Conservation (phyloP, 768 basidiomycete genomes). For the Tylopilus felleus region DNA sequence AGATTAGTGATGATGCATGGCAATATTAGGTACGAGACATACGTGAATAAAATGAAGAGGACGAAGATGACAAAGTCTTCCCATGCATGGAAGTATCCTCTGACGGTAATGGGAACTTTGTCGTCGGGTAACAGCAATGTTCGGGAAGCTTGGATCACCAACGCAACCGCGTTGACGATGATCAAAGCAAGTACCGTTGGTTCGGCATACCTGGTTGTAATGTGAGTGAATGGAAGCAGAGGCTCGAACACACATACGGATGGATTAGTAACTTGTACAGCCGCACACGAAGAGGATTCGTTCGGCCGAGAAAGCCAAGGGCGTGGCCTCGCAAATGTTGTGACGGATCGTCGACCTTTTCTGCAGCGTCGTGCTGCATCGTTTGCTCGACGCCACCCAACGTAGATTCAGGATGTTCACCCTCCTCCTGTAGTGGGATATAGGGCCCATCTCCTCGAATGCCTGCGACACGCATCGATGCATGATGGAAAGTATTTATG, state of each 20-base stretch:
- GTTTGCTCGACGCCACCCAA: slow-evolving; percentile 35
- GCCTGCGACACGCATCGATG: slow-evolving; percentile 78
- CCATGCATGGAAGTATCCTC: slow-evolving; percentile 85
- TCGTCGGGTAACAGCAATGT: slow-evolving; percentile 50
- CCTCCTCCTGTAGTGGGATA: slow-evolving; percentile 49
- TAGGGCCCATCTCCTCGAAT: slow-evolving; percentile 61
- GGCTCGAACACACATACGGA: slow-evolving; percentile 47
- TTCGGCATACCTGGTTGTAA: slow-evolving; percentile 70
- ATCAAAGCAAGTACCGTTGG: slow-evolving; percentile 80
- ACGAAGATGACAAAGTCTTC: slow-evolving; percentile 81
- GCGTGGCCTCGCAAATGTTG: slow-evolving; percentile 72
- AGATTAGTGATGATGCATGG: slow-evolving; percentile 1
- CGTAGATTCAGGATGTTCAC: slow-evolving; percentile 32
- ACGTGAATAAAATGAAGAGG: slow-evolving; percentile 86
- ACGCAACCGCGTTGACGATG: slow-evolving; percentile 74
- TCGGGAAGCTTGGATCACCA: slow-evolving; percentile 75
- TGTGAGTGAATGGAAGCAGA: background rate
- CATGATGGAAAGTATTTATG: slow-evolving; percentile 55
- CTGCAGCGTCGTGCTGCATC: slow-evolving; percentile 26
- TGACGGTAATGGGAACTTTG: slow-evolving; percentile 42
- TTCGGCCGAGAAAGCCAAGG: slow-evolving; percentile 69
- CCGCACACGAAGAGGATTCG: slow-evolving; percentile 56
- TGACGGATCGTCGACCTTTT: slow-evolving; percentile 37
- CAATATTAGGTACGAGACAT: slow-evolving; percentile 30
- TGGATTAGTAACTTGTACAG: slow-evolving; percentile 67